Percentiles rank a stretch among this genome's conserved stretches.
phyloP scores from a whole-genome alignment of 257 asterid species.

The Misopates orontium region DNA sequence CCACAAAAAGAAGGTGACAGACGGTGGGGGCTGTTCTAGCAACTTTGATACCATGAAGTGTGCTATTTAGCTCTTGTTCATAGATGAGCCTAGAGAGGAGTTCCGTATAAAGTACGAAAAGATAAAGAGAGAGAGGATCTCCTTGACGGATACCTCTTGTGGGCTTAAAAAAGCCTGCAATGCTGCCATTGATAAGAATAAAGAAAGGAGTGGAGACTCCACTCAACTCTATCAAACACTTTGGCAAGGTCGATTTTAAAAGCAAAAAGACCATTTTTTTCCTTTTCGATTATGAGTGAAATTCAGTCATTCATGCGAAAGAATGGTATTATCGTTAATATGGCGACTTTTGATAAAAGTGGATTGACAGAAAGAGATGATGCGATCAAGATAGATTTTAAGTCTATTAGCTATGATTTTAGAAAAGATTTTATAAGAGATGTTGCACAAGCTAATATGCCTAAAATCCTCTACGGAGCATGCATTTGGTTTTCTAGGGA shows the following conservation, averaged over 20 bases:
- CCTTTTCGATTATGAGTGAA: neutral
- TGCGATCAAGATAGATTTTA: neutral
- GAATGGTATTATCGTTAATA: neutral
- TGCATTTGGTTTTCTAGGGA: neutral
- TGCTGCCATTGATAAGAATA: too few relatives aligned
- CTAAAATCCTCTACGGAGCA: neutral
- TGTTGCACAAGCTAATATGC: neutral
- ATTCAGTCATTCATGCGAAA: neutral
- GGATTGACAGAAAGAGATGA: neutral
- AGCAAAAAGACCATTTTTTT: neutral
- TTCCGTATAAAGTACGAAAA: too few relatives aligned
- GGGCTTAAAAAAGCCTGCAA: neutral
- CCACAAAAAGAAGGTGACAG: neutral
- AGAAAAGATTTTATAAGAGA: neutral
- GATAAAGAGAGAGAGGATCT: too few relatives aligned
- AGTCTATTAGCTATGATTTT: neutral
- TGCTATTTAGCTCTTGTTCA: too few relatives aligned
- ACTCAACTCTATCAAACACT: neutral
- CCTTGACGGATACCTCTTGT: too few relatives aligned
- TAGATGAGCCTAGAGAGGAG: too few relatives aligned
- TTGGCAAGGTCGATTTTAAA: neutral
- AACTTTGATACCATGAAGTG: neutral
- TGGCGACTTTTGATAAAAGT: neutral
- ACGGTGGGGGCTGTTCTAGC: neutral
- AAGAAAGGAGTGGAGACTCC: neutral